Conservation (phyloP, 108 stramenopile genomes). For the Cyclotella choctawhatcheeana region DNA sequence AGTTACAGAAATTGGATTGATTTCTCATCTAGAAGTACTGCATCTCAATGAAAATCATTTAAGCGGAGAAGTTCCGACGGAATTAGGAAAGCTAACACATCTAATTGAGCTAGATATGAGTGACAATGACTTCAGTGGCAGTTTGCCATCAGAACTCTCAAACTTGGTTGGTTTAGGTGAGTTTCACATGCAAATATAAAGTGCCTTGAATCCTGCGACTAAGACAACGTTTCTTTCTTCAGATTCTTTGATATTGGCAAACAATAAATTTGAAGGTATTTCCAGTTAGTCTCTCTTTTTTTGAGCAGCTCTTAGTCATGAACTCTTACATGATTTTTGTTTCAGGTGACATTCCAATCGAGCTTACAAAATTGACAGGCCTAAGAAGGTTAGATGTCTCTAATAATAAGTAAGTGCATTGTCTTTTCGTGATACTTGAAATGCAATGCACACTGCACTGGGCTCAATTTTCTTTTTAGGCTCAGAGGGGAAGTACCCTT, state of each 20-base stretch:
- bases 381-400: slow-evolving; percentile 42
- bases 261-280: slow-evolving; percentile 37
- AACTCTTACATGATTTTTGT: too few relatives aligned
- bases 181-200: not conserved
- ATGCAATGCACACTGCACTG: too few relatives aligned
- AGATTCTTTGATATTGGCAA: slow-evolving; percentile 36
- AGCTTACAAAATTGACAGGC: slow-evolving; percentile 26
- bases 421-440: too few relatives aligned
- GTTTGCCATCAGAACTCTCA: slow-evolving; percentile 55
- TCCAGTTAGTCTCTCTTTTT: not conserved
- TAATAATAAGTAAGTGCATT: slow-evolving; percentile 22
- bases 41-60: slow-evolving; percentile 56
- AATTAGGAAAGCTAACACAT: slow-evolving; percentile 56
- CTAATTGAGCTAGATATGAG: slow-evolving; percentile 57
- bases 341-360: slow-evolving; percentile 18
- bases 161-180: slow-evolving; percentile 38
- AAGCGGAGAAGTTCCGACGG: slow-evolving; percentile 42
- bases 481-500: slow-evolving; percentile 41
- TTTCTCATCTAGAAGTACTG: slow-evolving; percentile 43
- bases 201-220: too few relatives aligned
- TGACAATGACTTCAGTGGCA: slow-evolving; percentile 50
- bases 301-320: too few relatives aligned
- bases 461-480: slow-evolving; percentile 1
- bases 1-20: slow-evolving; percentile 35
- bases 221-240: too few relatives aligned